Percentiles rank a stretch among this genome's conserved stretches.
Conservation (phyloP, 805 yeast genomes). For the Spathaspora arborariae region DNA sequence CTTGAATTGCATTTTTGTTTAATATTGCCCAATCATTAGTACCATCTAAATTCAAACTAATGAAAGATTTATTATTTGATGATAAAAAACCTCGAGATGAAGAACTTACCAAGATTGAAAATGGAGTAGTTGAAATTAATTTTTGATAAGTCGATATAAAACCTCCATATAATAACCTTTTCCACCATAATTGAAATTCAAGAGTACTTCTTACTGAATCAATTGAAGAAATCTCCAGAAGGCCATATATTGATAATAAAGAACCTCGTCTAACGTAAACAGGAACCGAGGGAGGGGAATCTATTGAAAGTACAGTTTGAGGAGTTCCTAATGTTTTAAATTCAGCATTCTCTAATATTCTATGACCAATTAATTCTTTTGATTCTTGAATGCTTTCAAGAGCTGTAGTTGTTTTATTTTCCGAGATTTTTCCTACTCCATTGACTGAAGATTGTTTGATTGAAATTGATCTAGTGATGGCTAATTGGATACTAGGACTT, state of each 20-base stretch:
- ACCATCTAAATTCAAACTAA: constrained; percentile 51
- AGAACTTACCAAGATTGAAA: constrained; percentile 42
- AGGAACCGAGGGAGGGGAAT: constrained; percentile 59
- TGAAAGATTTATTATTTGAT: constrained; percentile 36
- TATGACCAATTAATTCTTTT: constrained; percentile 13
- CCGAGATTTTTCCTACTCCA: constrained; percentile 1
- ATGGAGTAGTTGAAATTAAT: constrained; percentile 45
- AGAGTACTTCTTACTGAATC: constrained; percentile 20
- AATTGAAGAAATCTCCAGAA: constrained; percentile 13
- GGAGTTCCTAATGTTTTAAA: constrained; percentile 17
- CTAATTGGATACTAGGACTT: background rate
- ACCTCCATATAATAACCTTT: constrained; percentile 42
- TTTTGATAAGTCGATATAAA: constrained; percentile 44
- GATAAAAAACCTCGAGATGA: constrained; percentile 15
- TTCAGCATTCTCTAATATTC: constrained; percentile 20
- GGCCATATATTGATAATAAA: constrained; percentile 44
- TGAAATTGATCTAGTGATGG: constrained; percentile 8
- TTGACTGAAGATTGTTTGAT: constrained; percentile 9
- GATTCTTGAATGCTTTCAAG: constrained; percentile 10
- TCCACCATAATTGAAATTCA: constrained; percentile 35
- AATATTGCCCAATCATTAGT: constrained; percentile 60
- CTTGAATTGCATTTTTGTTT: constrained; percentile 44
- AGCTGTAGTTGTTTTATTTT: constrained; percentile 8
- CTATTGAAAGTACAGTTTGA: constrained; percentile 41
- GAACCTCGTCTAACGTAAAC: constrained; percentile 46